These are phyloP conservation scores for Radiomyces spectabilis DNA, from an alignment of 192 early-diverging fungal species.

Conservation along the genomic window DNA sequence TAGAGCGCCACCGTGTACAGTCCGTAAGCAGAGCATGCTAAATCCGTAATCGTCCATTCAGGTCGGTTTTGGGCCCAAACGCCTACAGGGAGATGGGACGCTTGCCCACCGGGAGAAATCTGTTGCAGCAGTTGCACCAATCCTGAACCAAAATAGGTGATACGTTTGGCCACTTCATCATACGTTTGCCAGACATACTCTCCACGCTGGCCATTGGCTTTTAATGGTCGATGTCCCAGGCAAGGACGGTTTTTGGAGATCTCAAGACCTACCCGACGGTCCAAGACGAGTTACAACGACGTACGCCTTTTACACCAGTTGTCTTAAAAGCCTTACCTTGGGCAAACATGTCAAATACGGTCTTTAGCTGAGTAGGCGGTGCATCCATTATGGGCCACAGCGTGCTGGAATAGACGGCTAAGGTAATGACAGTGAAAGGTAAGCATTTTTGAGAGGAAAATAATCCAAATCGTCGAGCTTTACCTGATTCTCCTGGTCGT, in stretches of 20 bases:
- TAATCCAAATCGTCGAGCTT: too few relatives aligned
- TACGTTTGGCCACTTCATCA: conserved; percentile 41
- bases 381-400: conserved; percentile 19
- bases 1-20: conserved; percentile 72
- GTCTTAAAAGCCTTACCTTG: conserved; percentile 42
- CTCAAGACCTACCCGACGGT: conserved; percentile 41
- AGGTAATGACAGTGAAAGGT: background rate
- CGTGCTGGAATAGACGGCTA: too few relatives aligned
- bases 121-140: conserved; percentile 46
- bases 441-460: too few relatives aligned
- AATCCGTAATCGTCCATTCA: conserved; percentile 66
- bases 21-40: conserved; percentile 51
- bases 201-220: conserved; percentile 54
- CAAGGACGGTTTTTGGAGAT: conserved; percentile 46
- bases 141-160: conserved; percentile 54
- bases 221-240: conserved; percentile 55
- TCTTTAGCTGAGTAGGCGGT: conserved; percentile 38
- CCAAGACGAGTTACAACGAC: too few relatives aligned
- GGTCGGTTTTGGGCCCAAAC: conserved; percentile 22
- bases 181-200: conserved; percentile 65
- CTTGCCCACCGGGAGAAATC: background rate
- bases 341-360: conserved; percentile 40
- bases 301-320: too few relatives aligned
- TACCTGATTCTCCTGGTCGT: conserved; percentile 44
- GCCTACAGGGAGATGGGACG: background rate